A percentile compares a stretch with the other conserved stretches of the same genome.
Evolutionary conservation across 306 rosid species (phyloP).

Genomic region (Cajanus cajan): DNA sequence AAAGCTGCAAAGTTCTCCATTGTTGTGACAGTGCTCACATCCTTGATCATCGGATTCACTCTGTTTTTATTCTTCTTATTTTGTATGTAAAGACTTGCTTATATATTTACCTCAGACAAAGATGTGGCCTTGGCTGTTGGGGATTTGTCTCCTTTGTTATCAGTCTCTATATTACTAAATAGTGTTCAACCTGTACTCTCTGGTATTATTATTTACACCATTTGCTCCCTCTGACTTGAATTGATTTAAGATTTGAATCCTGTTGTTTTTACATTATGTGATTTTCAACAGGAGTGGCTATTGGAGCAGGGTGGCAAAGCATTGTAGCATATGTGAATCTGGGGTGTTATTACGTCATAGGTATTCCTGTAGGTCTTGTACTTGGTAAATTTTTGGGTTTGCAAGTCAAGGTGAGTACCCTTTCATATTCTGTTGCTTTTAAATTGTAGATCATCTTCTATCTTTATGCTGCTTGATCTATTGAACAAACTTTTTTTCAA

Average conservation of each 20-base stretch:
- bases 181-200: slow-evolving; percentile 63
- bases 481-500: not conserved
- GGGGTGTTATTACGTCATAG: slow-evolving; percentile 50
- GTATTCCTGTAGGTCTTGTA: slow-evolving; percentile 45
- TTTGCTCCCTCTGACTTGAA: not conserved
- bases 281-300: slow-evolving; percentile 47
- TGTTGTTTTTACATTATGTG: not conserved
- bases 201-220: slow-evolving; percentile 30
- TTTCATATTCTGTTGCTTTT: not conserved
- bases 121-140: slow-evolving; percentile 46
- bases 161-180: slow-evolving; percentile 54
- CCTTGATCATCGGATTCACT: slow-evolving; percentile 35
- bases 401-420: slow-evolving; percentile 41
- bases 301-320: slow-evolving; percentile 61
- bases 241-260: not conserved
- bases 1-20: slow-evolving; percentile 55
- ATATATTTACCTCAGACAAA: slow-evolving; percentile 41
- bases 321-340: slow-evolving; percentile 49
- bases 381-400: slow-evolving; percentile 36
- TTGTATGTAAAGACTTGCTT: slow-evolving; percentile 46
- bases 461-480: not conserved
- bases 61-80: slow-evolving; percentile 46
- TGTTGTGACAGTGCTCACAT: slow-evolving; percentile 42
- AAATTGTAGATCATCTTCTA: not conserved
- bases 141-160: slow-evolving; percentile 49